phyloP scores from a whole-genome alignment of 2,329 filamentous ascomycete species.

The Hymenotorrendiella dingleyae region DNA sequence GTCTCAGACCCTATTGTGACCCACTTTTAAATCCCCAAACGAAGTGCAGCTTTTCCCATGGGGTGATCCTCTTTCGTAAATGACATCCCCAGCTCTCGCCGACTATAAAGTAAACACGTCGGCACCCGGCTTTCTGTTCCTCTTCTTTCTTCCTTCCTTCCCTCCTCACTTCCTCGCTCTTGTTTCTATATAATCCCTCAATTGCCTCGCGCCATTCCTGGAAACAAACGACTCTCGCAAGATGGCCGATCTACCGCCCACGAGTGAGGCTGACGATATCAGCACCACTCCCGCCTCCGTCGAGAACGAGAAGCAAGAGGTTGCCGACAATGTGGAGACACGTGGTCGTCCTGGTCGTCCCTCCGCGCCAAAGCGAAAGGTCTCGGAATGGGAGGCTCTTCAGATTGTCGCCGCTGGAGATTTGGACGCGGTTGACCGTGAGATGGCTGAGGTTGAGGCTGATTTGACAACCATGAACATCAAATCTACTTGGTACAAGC shows the following conservation, averaged over 20 bases:
- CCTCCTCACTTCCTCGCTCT: not conserved
- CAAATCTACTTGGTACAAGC: constrained; percentile 29
- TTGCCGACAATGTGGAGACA: constrained; percentile 20
- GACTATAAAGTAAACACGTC: too few species aligned
- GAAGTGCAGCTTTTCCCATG: too few species aligned
- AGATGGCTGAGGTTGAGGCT: constrained; percentile 31
- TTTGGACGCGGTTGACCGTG: constrained; percentile 28
- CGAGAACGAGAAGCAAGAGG: constrained; percentile 7
- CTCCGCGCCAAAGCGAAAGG: too few species aligned
- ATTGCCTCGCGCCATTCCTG: too few species aligned
- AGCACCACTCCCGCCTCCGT: constrained; percentile 7
- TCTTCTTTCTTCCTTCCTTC: not conserved
- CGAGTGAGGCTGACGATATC: constrained; percentile 9
- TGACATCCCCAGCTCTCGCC: too few species aligned
- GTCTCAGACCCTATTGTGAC: too few species aligned
- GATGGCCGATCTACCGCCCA: constrained; percentile 15
- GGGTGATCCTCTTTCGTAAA: not conserved
- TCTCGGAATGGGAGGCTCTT: constrained; percentile 29
- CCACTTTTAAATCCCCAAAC: too few species aligned
- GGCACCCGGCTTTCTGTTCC: not conserved
- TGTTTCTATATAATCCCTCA: too few species aligned
- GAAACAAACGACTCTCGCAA: too few species aligned
- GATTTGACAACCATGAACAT: constrained; percentile 24
- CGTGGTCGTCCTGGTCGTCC: too few species aligned
- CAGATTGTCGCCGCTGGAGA: constrained; percentile 28